phyloP scores from a whole-genome alignment of 352 stramenopile genomes.

The Pythium chondricola region DNA sequence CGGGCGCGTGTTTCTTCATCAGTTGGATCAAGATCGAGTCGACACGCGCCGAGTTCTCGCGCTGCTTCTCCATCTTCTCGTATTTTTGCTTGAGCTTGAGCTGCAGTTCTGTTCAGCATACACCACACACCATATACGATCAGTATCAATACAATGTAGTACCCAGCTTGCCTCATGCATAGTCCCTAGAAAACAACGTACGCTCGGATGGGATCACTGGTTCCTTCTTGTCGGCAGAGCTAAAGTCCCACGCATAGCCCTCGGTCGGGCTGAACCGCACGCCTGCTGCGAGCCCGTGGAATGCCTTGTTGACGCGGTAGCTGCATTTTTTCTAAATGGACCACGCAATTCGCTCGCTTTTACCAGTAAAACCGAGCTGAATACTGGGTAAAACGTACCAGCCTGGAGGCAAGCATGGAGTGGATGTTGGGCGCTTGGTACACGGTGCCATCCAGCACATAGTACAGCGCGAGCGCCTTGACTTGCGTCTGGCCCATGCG shows the following conservation, averaged over 20 bases:
- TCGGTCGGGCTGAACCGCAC: constrained; percentile 84
- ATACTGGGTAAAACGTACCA: no score
- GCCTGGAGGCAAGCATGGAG: constrained; percentile 78
- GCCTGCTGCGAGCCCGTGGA: constrained; percentile 60
- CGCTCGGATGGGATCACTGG: constrained; percentile 80
- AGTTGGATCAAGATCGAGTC: constrained; percentile 80
- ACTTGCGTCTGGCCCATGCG: constrained; percentile 69
- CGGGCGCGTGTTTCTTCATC: constrained; percentile 83
- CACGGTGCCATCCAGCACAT: constrained; percentile 81
- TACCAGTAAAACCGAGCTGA: no score
- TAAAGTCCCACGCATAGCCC: constrained; percentile 86
- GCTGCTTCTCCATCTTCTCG: constrained; percentile 84
- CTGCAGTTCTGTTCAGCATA: constrained; percentile 45
- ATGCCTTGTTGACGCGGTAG: constrained; percentile 80
- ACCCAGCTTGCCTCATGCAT: background rate
- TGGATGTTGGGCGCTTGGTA: constrained; percentile 88
- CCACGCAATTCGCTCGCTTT: no score
- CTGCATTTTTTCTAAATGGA: constrained; percentile 75
- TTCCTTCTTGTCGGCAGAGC: constrained; percentile 77
- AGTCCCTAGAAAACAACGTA: constrained; percentile 23
- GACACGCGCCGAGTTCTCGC: constrained; percentile 75
- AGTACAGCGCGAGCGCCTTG: constrained; percentile 81
- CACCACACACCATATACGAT: background rate
- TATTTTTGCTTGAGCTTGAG: constrained; percentile 85
- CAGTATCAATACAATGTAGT: background rate